Evolutionary conservation across 768 basidiomycete genomes (phyloP).

Genomic region (Auriculariales sp.): DNA sequence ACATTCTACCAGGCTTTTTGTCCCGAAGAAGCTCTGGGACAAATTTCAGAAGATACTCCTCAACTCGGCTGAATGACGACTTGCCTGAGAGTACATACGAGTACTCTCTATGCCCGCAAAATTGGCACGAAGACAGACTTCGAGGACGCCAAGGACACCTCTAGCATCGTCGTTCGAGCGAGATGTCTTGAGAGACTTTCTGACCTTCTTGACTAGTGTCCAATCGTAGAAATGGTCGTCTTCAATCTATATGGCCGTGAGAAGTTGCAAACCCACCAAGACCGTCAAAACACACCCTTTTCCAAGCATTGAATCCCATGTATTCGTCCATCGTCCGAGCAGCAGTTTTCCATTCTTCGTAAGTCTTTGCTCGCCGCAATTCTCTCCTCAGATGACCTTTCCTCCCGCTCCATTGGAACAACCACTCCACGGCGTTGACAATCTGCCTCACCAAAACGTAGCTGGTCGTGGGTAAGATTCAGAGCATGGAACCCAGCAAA

Average conservation of each 20-base stretch:
- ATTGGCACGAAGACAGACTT: conserved; percentile 80
- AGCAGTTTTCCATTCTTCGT: conserved; percentile 81
- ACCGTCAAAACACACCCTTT: conserved; percentile 23
- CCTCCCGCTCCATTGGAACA: conserved; percentile 80
- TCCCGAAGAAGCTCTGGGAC: conserved; percentile 77
- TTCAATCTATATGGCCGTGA: conserved; percentile 23
- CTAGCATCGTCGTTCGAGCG: conserved; percentile 69
- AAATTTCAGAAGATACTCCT: neutral
- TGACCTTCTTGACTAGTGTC: conserved; percentile 72
- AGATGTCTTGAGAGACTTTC: conserved; percentile 52
- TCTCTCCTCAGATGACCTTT: conserved; percentile 66
- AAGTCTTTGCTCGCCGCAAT: conserved; percentile 59
- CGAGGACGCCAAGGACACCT: conserved; percentile 78
- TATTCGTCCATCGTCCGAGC: conserved; percentile 69
- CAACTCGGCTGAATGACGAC: conserved; percentile 37
- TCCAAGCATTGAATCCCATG: conserved; percentile 84
- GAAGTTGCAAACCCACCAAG: neutral
- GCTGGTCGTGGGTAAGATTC: neutral
- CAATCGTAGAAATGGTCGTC: conserved; percentile 90
- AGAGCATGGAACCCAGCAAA: conserved; percentile 3
- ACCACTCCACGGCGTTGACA: conserved; percentile 89
- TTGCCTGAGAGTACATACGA: conserved; percentile 77
- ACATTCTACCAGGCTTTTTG: conserved; percentile 84
- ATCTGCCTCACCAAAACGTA: conserved; percentile 84
- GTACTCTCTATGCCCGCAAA: conserved; percentile 87